Evolutionary conservation across 345 rosid species (phyloP).

Genomic region (Pelargonium nanum): DNA sequence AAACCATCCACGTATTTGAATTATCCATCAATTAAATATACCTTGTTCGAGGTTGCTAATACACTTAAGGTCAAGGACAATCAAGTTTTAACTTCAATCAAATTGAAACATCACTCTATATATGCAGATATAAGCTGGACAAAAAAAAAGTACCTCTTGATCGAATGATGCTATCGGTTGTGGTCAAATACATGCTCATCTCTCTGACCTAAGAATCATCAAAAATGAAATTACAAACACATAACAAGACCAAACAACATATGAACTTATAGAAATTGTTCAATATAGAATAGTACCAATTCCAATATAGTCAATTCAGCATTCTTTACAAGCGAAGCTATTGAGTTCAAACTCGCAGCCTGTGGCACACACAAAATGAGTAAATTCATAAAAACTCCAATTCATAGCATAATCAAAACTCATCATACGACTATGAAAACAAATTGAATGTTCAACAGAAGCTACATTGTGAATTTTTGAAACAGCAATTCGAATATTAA

Average conservation of each 20-base stretch:
- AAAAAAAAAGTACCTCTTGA: slow-evolving; percentile 45
- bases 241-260: slow-evolving; percentile 1
- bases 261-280: not conserved
- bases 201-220: slow-evolving; percentile 45
- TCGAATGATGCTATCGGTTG: slow-evolving; percentile 53
- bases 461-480: too few relatives aligned
- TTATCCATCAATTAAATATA: not conserved
- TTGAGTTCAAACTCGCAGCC: slow-evolving; percentile 54
- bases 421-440: too few relatives aligned
- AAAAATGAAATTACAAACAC: slow-evolving; percentile 1
- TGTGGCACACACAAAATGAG: slow-evolving; percentile 10
- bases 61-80: too few relatives aligned
- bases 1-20: not conserved
- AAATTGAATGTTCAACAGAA: too few relatives aligned
- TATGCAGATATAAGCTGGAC: not conserved
- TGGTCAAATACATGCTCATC: slow-evolving; percentile 80
- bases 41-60: not conserved
- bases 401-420: not conserved
- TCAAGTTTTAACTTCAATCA: too few relatives aligned
- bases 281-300: slow-evolving; percentile 30
- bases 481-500: too few relatives aligned
- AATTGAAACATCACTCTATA: not conserved
- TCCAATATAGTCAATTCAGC: slow-evolving; percentile 32
- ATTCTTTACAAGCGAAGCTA: slow-evolving; percentile 56
- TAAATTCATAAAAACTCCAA: not conserved